Evolutionary conservation across 2,329 filamentous ascomycete species (phyloP), one percentile per base, ranked within the genome.

Genomic region (Colletotrichum orbiculare): DNA sequence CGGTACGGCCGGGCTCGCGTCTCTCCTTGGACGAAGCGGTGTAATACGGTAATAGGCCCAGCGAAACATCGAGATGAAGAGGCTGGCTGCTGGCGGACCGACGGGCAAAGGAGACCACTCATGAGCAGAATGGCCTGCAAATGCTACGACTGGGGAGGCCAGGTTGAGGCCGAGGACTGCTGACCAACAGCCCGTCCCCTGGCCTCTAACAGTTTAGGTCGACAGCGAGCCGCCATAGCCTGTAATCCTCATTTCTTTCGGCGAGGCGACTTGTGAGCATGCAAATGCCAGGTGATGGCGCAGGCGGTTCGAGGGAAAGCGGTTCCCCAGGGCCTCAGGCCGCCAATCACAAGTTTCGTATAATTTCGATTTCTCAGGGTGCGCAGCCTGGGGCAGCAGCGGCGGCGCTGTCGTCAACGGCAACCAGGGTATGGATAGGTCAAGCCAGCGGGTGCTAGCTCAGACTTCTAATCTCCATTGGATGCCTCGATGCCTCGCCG

Each of bases 401-500:
- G 25, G 15, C 35, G 45, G 52, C 50, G 39, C 15, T 56, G 50
- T 65, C 57, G 46, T 48, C 52, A 62, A 52, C 52, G 33, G 57
- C 52, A 55, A 65, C 62, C 41, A 56, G 58, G 46, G 35, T 42
- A 25, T 45, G 43, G 15, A 43, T 43, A 15, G 8, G 13, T 43
- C 7, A 8, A 43, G 42, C 13, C 35, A 25, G 25, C 25, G 25
- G 25, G 25, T 25, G 25, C 4, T 25, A 25, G 25, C 25, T 34
- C 41, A 34, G 37, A 43, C 42, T 62, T 52, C 41, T 48, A 46
- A 62, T 65, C 52, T 62, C 62, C 39, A 56, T 52, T 33, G 15
- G 62, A 62, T 56, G 62, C 58, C 58, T 62, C 52, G 37, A 50
- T 53, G 62, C 58, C 62, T 65, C 39, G 52, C 52, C 45, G 17